Percentiles rank a stretch among this genome's conserved stretches.
phyloP scores from a whole-genome alignment of 805 yeast genomes.

The Lachancea lanzarotensis region DNA sequence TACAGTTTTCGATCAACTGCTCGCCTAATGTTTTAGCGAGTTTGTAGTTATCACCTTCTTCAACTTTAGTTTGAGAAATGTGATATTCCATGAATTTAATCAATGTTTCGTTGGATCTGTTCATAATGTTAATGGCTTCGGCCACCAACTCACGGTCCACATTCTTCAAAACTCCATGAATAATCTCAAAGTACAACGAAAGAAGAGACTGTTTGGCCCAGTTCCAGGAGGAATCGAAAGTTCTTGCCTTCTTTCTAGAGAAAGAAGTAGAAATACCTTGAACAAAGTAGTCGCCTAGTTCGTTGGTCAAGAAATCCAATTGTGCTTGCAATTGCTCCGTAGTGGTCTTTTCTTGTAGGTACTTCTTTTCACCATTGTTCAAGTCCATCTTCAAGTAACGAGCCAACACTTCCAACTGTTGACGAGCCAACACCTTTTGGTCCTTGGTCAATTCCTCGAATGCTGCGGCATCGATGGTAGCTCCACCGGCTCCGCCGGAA shows the following conservation, averaged over 20 bases:
- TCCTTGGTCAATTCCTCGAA: conserved; percentile 59
- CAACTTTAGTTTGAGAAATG: conserved; percentile 52
- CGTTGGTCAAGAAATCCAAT: conserved; percentile 66
- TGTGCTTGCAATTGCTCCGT: conserved; percentile 78
- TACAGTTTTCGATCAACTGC: conserved; percentile 92
- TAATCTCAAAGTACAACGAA: conserved; percentile 89
- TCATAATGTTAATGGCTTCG: conserved; percentile 96
- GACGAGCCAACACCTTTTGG: conserved; percentile 43
- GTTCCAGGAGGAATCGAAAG: conserved; percentile 97
- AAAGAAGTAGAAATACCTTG: conserved; percentile 86
- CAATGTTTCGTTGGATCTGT: conserved; percentile 88
- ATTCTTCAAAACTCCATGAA: conserved; percentile 84
- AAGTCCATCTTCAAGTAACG: conserved; percentile 90
- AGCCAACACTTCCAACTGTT: conserved; percentile 80
- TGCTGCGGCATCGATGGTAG: conserved; percentile 91
- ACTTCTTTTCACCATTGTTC: conserved; percentile 82
- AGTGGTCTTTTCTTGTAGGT: conserved; percentile 72
- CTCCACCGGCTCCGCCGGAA: conserved; percentile 66
- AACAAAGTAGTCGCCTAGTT: conserved; percentile 90
- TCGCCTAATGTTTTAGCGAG: conserved; percentile 86
- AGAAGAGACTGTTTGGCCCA: conserved; percentile 99
- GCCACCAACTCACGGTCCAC: conserved; percentile 94
- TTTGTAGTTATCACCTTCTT: conserved; percentile 86
- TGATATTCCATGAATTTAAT: conserved; percentile 95
- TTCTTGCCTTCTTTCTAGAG: conserved; percentile 88